These are phyloP conservation scores for Leucaena leucocephala DNA, from an alignment of 306 rosid species.

Conservation along the genomic window DNA sequence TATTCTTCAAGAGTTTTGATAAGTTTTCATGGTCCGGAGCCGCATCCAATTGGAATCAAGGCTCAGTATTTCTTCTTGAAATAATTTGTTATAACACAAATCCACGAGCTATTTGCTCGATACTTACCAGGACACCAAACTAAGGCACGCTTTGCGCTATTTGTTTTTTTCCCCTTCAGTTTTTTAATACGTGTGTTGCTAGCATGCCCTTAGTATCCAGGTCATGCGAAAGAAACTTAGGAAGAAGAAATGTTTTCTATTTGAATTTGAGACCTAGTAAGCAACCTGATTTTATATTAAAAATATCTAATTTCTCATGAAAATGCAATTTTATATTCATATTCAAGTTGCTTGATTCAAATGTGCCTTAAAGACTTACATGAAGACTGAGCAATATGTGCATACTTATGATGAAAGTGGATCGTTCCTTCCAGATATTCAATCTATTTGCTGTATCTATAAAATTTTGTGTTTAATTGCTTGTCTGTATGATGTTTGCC, in stretches of 20 bases:
- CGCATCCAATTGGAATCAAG: background rate
- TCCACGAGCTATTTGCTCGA: background rate
- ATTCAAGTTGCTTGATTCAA: background rate
- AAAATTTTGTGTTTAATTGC: background rate
- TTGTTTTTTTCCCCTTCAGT: background rate
- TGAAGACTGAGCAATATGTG: background rate
- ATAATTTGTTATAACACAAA: background rate
- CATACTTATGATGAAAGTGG: constrained; percentile 3
- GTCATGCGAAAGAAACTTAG: background rate
- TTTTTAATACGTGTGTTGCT: background rate
- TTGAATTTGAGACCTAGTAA: background rate
- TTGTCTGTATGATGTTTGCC: background rate
- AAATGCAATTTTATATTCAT: background rate
- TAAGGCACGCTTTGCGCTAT: background rate
- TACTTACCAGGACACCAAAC: constrained; percentile 1
- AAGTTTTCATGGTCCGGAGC: background rate
- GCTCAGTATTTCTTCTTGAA: background rate
- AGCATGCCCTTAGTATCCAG: background rate
- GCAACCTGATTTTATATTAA: background rate
- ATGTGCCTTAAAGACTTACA: background rate
- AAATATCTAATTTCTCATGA: background rate
- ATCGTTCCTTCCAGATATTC: constrained; percentile 3
- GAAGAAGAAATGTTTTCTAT: background rate
- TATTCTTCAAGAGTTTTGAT: background rate
- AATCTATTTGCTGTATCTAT: constrained; percentile 8